phyloP scores from a whole-genome alignment of 75 land plant species.

The Larix kaempferi region DNA sequence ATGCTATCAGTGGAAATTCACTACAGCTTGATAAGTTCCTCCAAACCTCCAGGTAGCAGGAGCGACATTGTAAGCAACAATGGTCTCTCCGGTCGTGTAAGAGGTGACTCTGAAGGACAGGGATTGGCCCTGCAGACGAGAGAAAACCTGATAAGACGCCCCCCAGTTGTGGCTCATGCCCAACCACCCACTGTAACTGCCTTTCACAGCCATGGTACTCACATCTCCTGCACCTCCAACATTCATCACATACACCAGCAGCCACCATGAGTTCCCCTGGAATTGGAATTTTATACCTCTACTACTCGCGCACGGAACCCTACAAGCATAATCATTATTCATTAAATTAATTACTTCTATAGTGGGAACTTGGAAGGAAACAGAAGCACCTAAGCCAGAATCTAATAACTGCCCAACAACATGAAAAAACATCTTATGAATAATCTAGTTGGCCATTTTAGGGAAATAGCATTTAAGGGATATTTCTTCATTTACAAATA shows the following conservation, averaged over 20 bases:
- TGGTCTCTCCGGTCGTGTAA: constrained; percentile 24
- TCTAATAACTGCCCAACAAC: neutral
- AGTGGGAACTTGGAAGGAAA: neutral
- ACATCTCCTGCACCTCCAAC: constrained; percentile 56
- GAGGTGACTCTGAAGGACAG: constrained; percentile 52
- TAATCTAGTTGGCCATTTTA: neutral
- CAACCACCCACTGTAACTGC: constrained; percentile 41
- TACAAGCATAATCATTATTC: constrained; percentile 1
- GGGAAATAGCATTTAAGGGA: neutral
- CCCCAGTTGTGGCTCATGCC: constrained; percentile 67
- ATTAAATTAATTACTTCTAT: no score
- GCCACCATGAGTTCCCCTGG: constrained; percentile 51
- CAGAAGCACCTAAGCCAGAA: neutral
- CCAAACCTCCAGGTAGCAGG: constrained; percentile 43
- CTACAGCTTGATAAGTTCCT: constrained; percentile 24
- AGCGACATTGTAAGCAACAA: constrained; percentile 41
- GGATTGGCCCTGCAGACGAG: constrained; percentile 40
- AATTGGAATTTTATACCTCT: constrained; percentile 42
- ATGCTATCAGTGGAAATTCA: constrained; percentile 24
- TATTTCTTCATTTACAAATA: neutral
- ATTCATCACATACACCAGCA: constrained; percentile 55
- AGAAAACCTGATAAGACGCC: constrained; percentile 46
- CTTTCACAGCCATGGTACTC: constrained; percentile 39
- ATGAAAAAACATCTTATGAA: neutral
- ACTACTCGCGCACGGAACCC: constrained; percentile 38